A percentile compares a stretch with the other conserved stretches of the same genome.
Evolutionary conservation across 73 alveolate species (phyloP).

Genomic region (Paramecium pentaurelia): DNA sequence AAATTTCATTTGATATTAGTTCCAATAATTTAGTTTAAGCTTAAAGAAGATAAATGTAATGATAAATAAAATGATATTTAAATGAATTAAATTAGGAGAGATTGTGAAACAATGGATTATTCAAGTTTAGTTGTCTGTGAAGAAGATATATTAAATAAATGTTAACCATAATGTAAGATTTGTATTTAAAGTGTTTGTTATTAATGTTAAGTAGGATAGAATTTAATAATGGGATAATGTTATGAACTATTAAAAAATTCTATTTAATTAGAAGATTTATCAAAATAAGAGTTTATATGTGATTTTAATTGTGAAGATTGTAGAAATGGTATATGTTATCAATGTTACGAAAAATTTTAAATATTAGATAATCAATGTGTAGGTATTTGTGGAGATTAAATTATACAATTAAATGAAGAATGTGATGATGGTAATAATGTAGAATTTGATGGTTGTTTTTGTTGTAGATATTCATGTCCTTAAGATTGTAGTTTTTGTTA

Average conservation of each 20-base stretch:
- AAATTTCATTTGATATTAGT: background rate
- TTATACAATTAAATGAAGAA: background rate
- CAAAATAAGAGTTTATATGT: background rate
- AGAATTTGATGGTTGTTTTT: background rate
- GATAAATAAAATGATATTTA: too few relatives aligned
- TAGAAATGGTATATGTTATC: background rate
- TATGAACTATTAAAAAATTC: background rate
- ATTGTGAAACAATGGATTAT: background rate
- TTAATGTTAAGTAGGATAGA: background rate
- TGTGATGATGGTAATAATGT: background rate
- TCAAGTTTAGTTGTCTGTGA: background rate
- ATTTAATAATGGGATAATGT: background rate
- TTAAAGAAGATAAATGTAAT: background rate
- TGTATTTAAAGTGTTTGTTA: background rate
- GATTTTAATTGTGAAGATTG: background rate
- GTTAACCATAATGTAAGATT: background rate
- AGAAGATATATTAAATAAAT: background rate
- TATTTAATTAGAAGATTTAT: background rate
- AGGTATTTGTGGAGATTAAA: background rate
- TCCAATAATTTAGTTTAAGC: background rate
- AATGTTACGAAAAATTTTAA: background rate
- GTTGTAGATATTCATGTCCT: background rate
- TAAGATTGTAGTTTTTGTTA: background rate
- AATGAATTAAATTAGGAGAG: too few relatives aligned
- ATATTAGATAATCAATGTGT: background rate